Percentiles rank a stretch among this genome's conserved stretches.
Conservation (phyloP, 371 early-diverging fungal genomes). For the Umbelopsis sp. region DNA sequence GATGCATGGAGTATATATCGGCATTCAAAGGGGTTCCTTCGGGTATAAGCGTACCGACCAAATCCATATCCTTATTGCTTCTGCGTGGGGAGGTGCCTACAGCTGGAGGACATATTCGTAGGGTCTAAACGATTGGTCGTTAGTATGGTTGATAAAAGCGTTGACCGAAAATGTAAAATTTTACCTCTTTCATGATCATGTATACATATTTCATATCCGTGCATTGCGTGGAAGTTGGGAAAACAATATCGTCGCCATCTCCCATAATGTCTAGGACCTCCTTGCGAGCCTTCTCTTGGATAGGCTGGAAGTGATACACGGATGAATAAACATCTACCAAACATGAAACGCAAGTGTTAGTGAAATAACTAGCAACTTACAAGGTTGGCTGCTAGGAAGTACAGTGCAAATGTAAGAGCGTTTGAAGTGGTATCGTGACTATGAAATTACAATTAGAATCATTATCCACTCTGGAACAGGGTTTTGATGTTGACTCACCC, state of each 20-base stretch:
- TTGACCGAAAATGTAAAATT: too few species aligned
- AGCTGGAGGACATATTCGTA: slow-evolving; percentile 23
- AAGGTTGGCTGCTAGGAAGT: slow-evolving; percentile 26
- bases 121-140: background rate
- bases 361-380: background rate
- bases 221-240: slow-evolving; percentile 13
- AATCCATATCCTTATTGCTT: slow-evolving; percentile 20
- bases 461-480: too few species aligned
- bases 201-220: slow-evolving; percentile 17
- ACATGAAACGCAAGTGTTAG: too few species aligned
- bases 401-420: slow-evolving; percentile 25
- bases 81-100: slow-evolving; percentile 15
- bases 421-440: slow-evolving; percentile 26
- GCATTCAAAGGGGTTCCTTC: slow-evolving; percentile 24
- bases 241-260: slow-evolving; percentile 8
- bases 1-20: slow-evolving; percentile 26
- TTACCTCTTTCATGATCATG: slow-evolving; percentile 15
- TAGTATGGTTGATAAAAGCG: too few species aligned
- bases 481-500: background rate
- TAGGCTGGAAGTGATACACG: background rate
- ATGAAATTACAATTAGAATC: background rate
- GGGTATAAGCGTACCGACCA: slow-evolving; percentile 25
- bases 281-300: slow-evolving; percentile 12
- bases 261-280: slow-evolving; percentile 13
- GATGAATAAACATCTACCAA: too few species aligned